phyloP scores from a whole-genome alignment of 2,329 filamentous ascomycete genomes.

The Dothideomycetidae sp. region DNA sequence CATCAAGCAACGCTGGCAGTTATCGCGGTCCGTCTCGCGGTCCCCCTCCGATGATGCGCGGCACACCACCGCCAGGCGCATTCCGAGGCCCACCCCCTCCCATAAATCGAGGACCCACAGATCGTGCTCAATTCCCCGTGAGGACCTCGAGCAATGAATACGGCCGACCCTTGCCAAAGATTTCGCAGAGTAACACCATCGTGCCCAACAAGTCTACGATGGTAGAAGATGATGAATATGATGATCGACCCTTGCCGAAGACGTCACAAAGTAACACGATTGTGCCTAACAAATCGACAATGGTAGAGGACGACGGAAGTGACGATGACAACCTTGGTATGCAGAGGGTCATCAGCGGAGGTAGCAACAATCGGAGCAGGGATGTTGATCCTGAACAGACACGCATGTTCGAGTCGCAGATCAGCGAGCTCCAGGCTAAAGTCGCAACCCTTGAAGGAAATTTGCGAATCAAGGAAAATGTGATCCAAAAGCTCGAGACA shows the following conservation, averaged over 20 bases:
- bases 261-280: slow-evolving; percentile 93
- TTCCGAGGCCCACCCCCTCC: slow-evolving; percentile 17
- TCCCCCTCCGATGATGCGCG: slow-evolving; percentile 22
- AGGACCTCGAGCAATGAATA: slow-evolving; percentile 37
- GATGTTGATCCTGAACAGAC: slow-evolving; percentile 52
- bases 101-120: slow-evolving; percentile 18
- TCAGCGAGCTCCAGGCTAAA: slow-evolving; percentile 60
- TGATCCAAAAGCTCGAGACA: slow-evolving; percentile 47
- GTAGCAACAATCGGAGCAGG: slow-evolving; percentile 19
- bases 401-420: slow-evolving; percentile 65
- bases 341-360: slow-evolving; percentile 28
- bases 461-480: slow-evolving; percentile 56
- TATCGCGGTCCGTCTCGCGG: slow-evolving; percentile 14
- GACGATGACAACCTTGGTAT: slow-evolving; percentile 51
- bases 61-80: slow-evolving; percentile 19
- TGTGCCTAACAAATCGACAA: slow-evolving; percentile 92
- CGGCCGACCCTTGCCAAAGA: slow-evolving; percentile 68
- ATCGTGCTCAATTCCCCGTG: slow-evolving; percentile 24
- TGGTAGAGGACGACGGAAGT: slow-evolving; percentile 90
- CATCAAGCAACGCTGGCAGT: slow-evolving; percentile 41
- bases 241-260: slow-evolving; percentile 62
- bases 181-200: slow-evolving; percentile 89
- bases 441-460: slow-evolving; percentile 55
- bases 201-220: slow-evolving; percentile 96
- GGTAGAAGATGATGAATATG: slow-evolving; percentile 85